phyloP scores from a whole-genome alignment of 495 filamentous ascomycete genomes.

The Penicillium tannophilum region DNA sequence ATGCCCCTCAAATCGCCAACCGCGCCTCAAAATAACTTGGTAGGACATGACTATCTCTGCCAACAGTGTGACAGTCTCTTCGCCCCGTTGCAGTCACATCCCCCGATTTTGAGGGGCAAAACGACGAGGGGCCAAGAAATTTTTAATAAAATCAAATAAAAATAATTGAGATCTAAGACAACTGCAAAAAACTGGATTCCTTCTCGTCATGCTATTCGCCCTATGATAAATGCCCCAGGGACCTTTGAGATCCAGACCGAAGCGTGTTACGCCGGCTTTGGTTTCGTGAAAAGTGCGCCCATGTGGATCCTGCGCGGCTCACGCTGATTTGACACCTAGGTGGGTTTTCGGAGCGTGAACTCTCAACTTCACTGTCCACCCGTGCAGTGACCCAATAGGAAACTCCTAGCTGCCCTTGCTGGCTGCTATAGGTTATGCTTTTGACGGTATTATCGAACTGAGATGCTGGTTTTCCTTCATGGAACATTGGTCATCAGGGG shows the following conservation, averaged over 20 bases:
- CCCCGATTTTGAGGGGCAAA: slow-evolving; percentile 14
- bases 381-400: slow-evolving; percentile 14
- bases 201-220: slow-evolving; percentile 8
- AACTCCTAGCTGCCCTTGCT: background rate
- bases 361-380: slow-evolving; percentile 15
- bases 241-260: slow-evolving; percentile 13
- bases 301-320: slow-evolving; percentile 25
- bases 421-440: background rate
- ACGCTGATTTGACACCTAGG: slow-evolving; percentile 24
- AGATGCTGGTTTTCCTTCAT: background rate
- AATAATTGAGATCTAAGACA: background rate
- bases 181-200: background rate
- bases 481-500: slow-evolving; percentile 4
- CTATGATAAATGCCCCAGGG: slow-evolving; percentile 6
- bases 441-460: background rate
- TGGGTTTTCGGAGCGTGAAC: slow-evolving; percentile 15
- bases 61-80: slow-evolving; percentile 16
- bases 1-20: slow-evolving; percentile 3
- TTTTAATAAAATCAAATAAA: background rate
- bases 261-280: slow-evolving; percentile 21
- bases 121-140: background rate
- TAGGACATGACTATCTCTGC: background rate
- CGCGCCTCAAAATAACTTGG: background rate
- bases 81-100: slow-evolving; percentile 20
- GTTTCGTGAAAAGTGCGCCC: slow-evolving; percentile 26